Conservation (phyloP, 2,329 filamentous ascomycete species). For the Aureobasidium sp. region DNA sequence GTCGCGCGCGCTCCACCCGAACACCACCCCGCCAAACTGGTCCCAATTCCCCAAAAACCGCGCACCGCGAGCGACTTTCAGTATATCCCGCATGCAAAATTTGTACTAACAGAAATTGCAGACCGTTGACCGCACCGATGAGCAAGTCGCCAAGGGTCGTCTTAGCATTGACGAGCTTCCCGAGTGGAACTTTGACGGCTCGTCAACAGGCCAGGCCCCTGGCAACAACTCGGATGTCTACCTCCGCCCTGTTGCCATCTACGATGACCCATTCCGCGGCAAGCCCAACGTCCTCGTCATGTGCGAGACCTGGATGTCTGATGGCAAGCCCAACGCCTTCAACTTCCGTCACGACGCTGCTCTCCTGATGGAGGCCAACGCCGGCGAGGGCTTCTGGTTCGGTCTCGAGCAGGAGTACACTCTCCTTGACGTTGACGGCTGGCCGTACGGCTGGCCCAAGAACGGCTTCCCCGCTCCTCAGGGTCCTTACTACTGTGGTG, state of each 20-base stretch:
- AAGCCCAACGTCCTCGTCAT: slow-evolving; percentile 91
- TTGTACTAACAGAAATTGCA: slow-evolving; percentile 25
- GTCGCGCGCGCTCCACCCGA: not conserved
- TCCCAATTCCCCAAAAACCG: not conserved
- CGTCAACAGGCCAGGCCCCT: slow-evolving; percentile 83
- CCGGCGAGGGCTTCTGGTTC: slow-evolving; percentile 85
- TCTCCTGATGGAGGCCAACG: slow-evolving; percentile 83
- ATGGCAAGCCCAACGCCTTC: slow-evolving; percentile 95
- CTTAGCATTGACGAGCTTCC: slow-evolving; percentile 52
- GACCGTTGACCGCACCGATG: slow-evolving; percentile 55
- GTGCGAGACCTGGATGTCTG: slow-evolving; percentile 86
- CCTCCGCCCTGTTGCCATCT: slow-evolving; percentile 82
- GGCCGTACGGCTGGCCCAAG: slow-evolving; percentile 87
- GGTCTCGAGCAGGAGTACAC: slow-evolving; percentile 98
- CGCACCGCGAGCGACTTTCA: not conserved
- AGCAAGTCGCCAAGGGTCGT: slow-evolving; percentile 24
- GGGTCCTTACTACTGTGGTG: slow-evolving; percentile 97
- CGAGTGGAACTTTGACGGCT: slow-evolving; percentile 81
- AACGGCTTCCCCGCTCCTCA: slow-evolving; percentile 86
- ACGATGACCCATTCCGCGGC: slow-evolving; percentile 83
- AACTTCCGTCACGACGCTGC: slow-evolving; percentile 92
- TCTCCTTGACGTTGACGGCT: slow-evolving; percentile 73
- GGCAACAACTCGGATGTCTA: slow-evolving; percentile 97
- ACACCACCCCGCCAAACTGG: not conserved
- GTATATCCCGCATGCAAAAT: not conserved